Base-by-base conservation (phyloP, 2,329 filamentous ascomycete genomes). In the Colletotrichum sp. region DNA sequence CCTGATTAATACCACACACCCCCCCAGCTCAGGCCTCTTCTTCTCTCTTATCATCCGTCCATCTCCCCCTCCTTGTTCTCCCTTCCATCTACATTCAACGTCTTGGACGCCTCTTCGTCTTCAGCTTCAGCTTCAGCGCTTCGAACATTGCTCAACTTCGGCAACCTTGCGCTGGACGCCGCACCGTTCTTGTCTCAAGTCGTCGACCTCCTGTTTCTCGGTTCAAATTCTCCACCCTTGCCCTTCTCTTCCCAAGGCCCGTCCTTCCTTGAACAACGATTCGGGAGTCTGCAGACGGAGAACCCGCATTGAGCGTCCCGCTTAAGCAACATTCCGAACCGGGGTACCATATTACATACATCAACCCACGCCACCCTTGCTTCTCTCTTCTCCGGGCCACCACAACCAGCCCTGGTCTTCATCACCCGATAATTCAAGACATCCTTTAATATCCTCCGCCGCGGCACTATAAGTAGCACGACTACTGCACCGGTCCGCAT, bases 401-500 rank as follows among this genome's bases (percentile, higher is more conserved):
- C 52, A 32, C 24, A 60, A 18, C 39, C 34, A 55, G 68, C 30
- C 72, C 48, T 43, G 61, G 57, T 55, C 68, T 63, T 68, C 68
- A 72, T 68, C 61, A 75, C 68, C 72, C 72, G 63, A 72, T 66
- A 68, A 73, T 60, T 75, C 69, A 73, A 68, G 64, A 73, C 66
- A 57, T 57, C 66, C 36, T 64, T 60, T 74, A 74, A 74, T 69
- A 74, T 63, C 60, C 26, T 43, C 36, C 67, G 43, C 43, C n/a
- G 60, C 30, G 60, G 60, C 32, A 70, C 48, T 74, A 75, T 66
- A 76, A 76, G 74, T 76, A 76, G 71, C 66, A 74, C 61, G 67
- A 57, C 66, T 75, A 66, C 71, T 71, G 65, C 74, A 71, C 67
- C 48, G 18, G 48, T 75, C 74, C 68, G 79, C 78, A 79, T 83